Percentiles rank a stretch among this genome's conserved stretches.
These are phyloP conservation scores for Parathielavia appendiculata DNA, from an alignment of 495 filamentous ascomycete genomes.

Conservation along the genomic window DNA sequence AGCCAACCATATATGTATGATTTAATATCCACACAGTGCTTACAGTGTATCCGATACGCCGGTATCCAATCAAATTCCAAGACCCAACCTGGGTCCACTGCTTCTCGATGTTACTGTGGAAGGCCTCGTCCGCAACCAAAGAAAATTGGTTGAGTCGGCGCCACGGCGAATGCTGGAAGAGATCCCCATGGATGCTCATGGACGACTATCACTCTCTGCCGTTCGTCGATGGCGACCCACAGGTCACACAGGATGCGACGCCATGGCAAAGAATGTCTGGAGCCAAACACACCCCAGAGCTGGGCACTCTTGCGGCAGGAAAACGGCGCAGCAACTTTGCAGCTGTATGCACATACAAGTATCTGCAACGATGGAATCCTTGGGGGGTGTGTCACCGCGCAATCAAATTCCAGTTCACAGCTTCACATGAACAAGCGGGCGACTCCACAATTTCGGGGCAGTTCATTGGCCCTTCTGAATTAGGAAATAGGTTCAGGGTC, in stretches of 20 bases:
- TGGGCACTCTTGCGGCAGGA: background rate
- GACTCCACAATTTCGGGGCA: background rate
- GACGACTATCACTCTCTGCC: background rate
- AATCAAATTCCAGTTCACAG: slow-evolving; percentile 1
- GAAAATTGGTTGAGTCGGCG: too few relatives aligned
- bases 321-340: background rate
- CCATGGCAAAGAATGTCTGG: slow-evolving; percentile 1
- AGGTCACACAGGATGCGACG: background rate
- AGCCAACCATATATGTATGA: background rate
- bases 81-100: too few relatives aligned
- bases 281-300: background rate
- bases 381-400: too few relatives aligned
- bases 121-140: too few relatives aligned
- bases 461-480: too few relatives aligned
- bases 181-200: too few relatives aligned
- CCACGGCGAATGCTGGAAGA: too few relatives aligned
- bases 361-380: background rate
- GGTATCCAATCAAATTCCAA: background rate
- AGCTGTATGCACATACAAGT: too few relatives aligned
- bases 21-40: background rate
- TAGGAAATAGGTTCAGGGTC: too few relatives aligned
- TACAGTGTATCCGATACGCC: background rate
- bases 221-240: background rate
- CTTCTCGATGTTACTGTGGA: too few relatives aligned
- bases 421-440: too few relatives aligned